phyloP scores from a whole-genome alignment of 2,329 filamentous ascomycete genomes.

The Teratosphaeria pseudoeucalypti region DNA sequence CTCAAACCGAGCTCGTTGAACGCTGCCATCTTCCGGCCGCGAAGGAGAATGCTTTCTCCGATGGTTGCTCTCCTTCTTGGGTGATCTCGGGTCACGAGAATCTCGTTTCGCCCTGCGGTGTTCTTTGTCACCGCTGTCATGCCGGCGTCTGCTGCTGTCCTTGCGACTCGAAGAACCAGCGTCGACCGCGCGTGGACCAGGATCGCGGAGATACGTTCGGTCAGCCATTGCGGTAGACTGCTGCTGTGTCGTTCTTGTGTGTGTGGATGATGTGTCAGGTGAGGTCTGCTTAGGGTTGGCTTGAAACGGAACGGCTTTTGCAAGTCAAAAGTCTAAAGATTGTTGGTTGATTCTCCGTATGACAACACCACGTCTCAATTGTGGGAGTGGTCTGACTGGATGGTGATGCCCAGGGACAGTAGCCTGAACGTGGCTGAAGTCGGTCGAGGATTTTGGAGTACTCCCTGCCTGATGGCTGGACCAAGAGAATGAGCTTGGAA shows the following conservation, averaged over 20 bases:
- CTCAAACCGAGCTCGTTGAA: constrained; percentile 18
- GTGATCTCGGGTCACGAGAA: constrained; percentile 10
- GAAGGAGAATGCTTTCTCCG: constrained; percentile 13
- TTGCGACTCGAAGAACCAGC: constrained; percentile 11
- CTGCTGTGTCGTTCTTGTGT: constrained; percentile 2
- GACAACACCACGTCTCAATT: background rate
- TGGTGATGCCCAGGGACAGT: background rate
- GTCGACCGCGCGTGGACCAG: constrained; percentile 21
- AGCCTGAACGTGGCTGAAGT: background rate
- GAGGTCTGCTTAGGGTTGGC: constrained; percentile 2
- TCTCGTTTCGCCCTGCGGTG: constrained; percentile 14
- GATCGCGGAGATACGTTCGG: constrained; percentile 20
- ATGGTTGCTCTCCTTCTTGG: constrained; percentile 18
- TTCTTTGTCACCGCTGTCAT: constrained; percentile 12
- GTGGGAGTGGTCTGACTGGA: background rate
- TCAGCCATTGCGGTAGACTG: constrained; percentile 11
- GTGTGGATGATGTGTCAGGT: background rate
- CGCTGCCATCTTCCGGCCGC: constrained; percentile 2
- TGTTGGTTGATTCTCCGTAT: background rate
- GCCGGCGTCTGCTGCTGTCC: constrained; percentile 11
- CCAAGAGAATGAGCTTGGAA: background rate
- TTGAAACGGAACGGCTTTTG: background rate
- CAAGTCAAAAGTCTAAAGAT: background rate
- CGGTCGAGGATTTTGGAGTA: background rate
- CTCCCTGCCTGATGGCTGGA: background rate